Base-by-base conservation (phyloP, 805 yeast genomes). In the Spathaspora boniae region DNA sequence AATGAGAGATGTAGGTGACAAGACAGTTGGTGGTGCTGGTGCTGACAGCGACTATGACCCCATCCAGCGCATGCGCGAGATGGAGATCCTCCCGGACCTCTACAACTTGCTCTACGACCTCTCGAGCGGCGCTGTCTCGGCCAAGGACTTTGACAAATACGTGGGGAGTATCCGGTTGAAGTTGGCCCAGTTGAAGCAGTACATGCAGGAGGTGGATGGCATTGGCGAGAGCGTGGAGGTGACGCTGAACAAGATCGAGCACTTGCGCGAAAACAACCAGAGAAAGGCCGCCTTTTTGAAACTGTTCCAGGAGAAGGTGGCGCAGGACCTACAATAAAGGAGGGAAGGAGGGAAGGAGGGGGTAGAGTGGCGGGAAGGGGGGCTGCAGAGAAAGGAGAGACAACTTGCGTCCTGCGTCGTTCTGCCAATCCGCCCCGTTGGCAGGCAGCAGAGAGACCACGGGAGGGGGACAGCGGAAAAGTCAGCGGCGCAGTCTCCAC, bases 61-160 rank as follows among this genome's bases (percentile, higher is more conserved):
- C 16, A 37, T 55, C 19, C 39, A 52, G n/a, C 56, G 53, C 27
- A 45, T 66, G 25, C 46, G 46, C 6, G 41, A 52, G n/a, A 50
- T 56, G 14, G 66, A 65, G 42, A 43, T 65, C 3, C 48, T 67
- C 4, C 69, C 70, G 5, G 70, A 65, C 24, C 41, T 67, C 29
- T 66, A 57, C 39, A 50, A 44, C 9, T 47, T 64, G 14, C 45
- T 67, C 4, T 65, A 60, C 35, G 59, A 58, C 27, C 48, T 67
- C 21, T 56, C 58, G 21, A 44, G 47, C 7, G 71, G 69, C n/a
- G 51, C 45, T 16, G 41, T 62, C 12, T 64, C 56, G 57, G 59
- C 67, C 6, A 62, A 64, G 37, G 71, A 67, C 40, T 65, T 67
- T 39, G 69, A 64, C 39, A 65, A 63, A 46, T 55, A 62, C 36